Base-by-base conservation (phyloP, 257 asterid genomes). In the Nicotiana otophora region DNA sequence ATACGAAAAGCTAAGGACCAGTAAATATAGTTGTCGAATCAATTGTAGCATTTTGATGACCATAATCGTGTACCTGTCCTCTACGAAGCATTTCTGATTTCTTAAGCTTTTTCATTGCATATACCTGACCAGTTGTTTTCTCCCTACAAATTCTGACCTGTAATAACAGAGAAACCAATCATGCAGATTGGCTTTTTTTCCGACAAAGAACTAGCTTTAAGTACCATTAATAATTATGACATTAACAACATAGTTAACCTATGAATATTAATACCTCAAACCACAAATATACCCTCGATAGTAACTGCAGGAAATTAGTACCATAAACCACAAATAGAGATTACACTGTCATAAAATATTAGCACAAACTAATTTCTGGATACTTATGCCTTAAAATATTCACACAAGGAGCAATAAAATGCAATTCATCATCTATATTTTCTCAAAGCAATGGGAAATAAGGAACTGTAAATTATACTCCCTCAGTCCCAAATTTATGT, bases 21-120 rank as follows among this genome's bases (percentile, higher is more conserved):
- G 60, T 72, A 28, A 80, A n/a, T 81, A 83, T 70, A 70, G 61
- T 5, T 36, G 46, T 53, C 53, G 36, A 72, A 75, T 4, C 14
- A 20, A 42, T 8, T 26, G 63, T 42, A 2, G 10, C 58, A 63
- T 78, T 42, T 76, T 26, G 82, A 70, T 23, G 81, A 74, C 26
- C 77, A 83, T 57, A 60, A 63, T 53, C 30, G 30, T 42, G 20
- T 60, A 88, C 91, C 89, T 88, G 91, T 70, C 91, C 91, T 82
- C 91, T 81, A 48, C 91, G 91, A 81, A 88, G 91, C 91, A 88
- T 88, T 86, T 88, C 91, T 15, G 91, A 88, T 85, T 88, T 88
- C 84, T 84, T 86, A 26, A 88, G 87, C 83, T 88, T 88, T 84
- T 88, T 88, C 90, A 88, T 88, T 20, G 90, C 91, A 78, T 86